These are phyloP conservation scores for Aspergillus fijiensis DNA, from an alignment of 2,329 filamentous ascomycete genomes.

Conservation along the genomic window DNA sequence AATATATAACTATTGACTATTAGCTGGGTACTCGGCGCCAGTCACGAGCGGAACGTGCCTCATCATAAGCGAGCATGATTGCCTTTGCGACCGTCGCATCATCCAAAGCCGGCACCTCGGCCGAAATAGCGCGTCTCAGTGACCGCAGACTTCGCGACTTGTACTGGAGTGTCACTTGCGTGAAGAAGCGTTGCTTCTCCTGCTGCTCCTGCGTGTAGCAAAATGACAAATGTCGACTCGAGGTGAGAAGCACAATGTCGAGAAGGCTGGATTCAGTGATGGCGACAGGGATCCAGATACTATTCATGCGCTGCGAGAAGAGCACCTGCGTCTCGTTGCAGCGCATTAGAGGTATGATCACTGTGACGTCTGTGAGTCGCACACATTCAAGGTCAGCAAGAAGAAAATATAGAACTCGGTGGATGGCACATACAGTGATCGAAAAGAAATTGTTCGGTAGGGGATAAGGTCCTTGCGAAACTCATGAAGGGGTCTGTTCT, in stretches of 20 bases:
- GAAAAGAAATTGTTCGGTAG: constrained; percentile 18
- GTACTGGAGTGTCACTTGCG: constrained; percentile 6
- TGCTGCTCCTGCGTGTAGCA: constrained; percentile 4
- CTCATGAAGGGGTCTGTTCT: constrained; percentile 20
- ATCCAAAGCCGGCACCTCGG: constrained; percentile 14
- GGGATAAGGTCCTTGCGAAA: constrained; percentile 12
- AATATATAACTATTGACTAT: not conserved
- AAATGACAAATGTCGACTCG: constrained; percentile 16
- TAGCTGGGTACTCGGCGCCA: not conserved
- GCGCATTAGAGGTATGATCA: constrained; percentile 9
- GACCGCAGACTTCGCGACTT: constrained; percentile 6
- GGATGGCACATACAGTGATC: constrained; percentile 20
- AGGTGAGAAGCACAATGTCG: constrained; percentile 16
- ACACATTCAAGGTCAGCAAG: no score
- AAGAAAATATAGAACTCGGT: not conserved
- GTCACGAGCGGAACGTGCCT: constrained; percentile 2
- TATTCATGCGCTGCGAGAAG: constrained; percentile 7
- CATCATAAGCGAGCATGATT: constrained; percentile 26
- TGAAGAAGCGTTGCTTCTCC: not conserved
- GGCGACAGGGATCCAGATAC: constrained; percentile 15
- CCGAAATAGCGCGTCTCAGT: constrained; percentile 1
- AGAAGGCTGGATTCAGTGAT: constrained; percentile 15
- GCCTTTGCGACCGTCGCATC: constrained; percentile 19
- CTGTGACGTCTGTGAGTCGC: not conserved
- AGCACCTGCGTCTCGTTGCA: constrained; percentile 5